Base-by-base conservation (phyloP, 2,329 filamentous ascomycete species). In the Alternaria conjuncta region DNA sequence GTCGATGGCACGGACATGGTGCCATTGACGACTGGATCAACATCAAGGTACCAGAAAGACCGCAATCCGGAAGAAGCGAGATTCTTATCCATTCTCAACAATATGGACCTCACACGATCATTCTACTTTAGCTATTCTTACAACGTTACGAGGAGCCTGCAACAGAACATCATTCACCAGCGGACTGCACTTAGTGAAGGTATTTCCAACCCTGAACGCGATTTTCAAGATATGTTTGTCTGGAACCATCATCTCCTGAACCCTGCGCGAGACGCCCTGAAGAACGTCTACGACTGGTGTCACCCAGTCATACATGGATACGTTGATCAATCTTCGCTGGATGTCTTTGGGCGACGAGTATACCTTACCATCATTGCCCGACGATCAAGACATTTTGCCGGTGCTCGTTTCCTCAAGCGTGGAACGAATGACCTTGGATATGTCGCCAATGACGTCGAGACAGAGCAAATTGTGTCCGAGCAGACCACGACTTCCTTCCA, bases 111-210 rank as follows among this genome's bases (percentile, higher is more conserved):
- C 64, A 94, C 92, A 0, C 88, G 92, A 60, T 96, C 92, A 0
- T 99, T 99, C 79, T 99, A 99, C 81, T 99, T 97, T 83, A 97
- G 95, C 82, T 97, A 97, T 78, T 96, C 95, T 0, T 99, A 99
- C 82, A 93, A 99, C 77, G 92, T 98, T 70, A 99, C 96, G 1
- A 88, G 90, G 57, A 97, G 94, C 1, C 83, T 99, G 50, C 96
- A 99, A 78, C 89, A 95, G 75, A 99, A 99, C 74, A 94, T 99
- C 64, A 90, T 90, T 20, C 87, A 89, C 30, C 94, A 97, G 79
- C 87, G 96, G 43, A 85, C 87, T 53, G 89, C 90, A 3, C 81
- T 97, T 54, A 86, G 88, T 28, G 84, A 89, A 64, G 92, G 92
- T 1, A 81, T 85, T 12, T 83, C 87, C 2, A 86, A 87, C 26